Percentiles rank a stretch among this genome's conserved stretches.
Evolutionary conservation across 2,329 filamentous ascomycete species (phyloP).

Genomic region (Didymella keratinophila): DNA sequence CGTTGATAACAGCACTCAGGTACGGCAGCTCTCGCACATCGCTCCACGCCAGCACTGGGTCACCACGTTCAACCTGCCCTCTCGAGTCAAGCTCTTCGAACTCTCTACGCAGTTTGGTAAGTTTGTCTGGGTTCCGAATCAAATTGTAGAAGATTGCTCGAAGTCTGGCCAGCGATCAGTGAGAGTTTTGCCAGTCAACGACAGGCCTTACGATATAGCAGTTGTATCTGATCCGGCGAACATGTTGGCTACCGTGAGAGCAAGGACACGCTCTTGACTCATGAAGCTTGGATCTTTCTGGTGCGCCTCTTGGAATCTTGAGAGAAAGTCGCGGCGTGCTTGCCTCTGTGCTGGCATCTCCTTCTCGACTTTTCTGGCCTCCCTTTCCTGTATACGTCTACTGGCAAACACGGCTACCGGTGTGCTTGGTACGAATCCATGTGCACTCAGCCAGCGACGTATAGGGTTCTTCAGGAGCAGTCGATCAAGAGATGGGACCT

Average conservation of each 20-base stretch:
- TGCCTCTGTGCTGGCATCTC: background rate
- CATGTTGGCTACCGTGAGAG: constrained; percentile 25
- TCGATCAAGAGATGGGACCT: constrained; percentile 21
- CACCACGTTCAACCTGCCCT: constrained; percentile 4
- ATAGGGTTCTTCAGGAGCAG: constrained; percentile 26
- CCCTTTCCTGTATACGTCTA: constrained; percentile 17
- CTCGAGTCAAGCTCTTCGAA: constrained; percentile 23
- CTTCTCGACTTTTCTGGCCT: background rate
- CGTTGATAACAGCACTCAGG: constrained; percentile 55
- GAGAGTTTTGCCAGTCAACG: background rate
- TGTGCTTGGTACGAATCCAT: constrained; percentile 12
- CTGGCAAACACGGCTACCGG: constrained; percentile 22
- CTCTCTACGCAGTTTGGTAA: constrained; percentile 23
- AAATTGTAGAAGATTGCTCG: constrained; percentile 52
- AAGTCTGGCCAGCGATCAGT: constrained; percentile 17
- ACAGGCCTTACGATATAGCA: constrained; percentile 32
- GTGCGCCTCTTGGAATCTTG: constrained; percentile 24
- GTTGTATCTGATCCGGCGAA: constrained; percentile 45
- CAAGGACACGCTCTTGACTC: constrained; percentile 24
- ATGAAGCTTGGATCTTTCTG: constrained; percentile 24
- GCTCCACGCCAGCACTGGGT: constrained; percentile 14
- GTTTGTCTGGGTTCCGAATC: constrained; percentile 34
- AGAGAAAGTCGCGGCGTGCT: constrained; percentile 20
- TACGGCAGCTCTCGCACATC: constrained; percentile 39
- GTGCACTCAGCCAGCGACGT: constrained; percentile 18